Base-by-base conservation (phyloP, 495 filamentous ascomycete genomes). In the Penicillium psychrofluorescens region DNA sequence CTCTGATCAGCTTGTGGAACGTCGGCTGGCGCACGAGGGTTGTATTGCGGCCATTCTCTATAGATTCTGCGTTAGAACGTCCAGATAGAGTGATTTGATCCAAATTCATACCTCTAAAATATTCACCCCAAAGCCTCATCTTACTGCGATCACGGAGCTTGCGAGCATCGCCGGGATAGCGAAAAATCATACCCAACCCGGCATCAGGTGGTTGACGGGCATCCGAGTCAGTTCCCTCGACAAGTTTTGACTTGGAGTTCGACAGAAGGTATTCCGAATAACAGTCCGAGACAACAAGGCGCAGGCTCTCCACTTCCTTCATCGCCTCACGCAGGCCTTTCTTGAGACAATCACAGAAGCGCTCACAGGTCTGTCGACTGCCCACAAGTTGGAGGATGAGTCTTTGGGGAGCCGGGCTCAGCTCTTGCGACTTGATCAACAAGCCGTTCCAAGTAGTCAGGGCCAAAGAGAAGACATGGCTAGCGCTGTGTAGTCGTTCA, bases 41-140 rank as follows among this genome's bases (percentile, higher is more conserved):
- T 14, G 82, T 76, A 67, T 96, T 97, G 35, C 92, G 85, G 37
- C 92, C 92, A 55, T 97, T 96, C 61, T 97, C 94, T 83, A 50
- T 36, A 42, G 36, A 29, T 7, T 7, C 45, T 40, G 29, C 31
- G 28, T 38, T 11, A 44, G 27, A 56, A 38, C 27, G n/a, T 38
- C 31, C 29, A 38, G 29, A 13, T 16, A 27, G 31, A 16, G 13
- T 2, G 33, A 11, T 30, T 6, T 6, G n/a, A 15, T 8, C 34
- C 12, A 46, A 12, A 22, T 37, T 45, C 60, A 48, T 64, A 81
- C 79, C 79, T 68, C 88, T 75, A 37, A 98, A 74, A 64, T 98
- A 97, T 71, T 98, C 92, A 36, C 83, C 84, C 92, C 92, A 98
- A 15, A 98, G 63, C 41, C 92, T 76, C 86, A 98, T 97, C 74